Evolutionary conservation across 257 asterid genomes (phyloP), one percentile per base, ranked within the genome.

Genomic region (Gentiana straminea): DNA sequence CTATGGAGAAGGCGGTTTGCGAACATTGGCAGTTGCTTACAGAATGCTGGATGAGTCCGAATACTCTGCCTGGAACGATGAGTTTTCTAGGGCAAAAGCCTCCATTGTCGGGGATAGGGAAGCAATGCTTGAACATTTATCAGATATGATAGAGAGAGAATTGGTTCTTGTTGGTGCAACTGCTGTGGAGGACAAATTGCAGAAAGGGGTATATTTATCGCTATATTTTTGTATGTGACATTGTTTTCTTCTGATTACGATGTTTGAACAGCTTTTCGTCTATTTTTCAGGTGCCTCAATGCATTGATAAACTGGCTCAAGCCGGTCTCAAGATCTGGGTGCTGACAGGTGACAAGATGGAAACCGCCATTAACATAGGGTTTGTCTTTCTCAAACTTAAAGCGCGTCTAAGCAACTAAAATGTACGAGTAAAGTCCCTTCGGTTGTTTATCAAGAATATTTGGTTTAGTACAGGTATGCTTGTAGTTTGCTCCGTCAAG

Each of bases 271-370:
- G 38, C 37, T 51, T 8, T 36, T 24, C 48, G 5, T 46, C 7
- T 57, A 53, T 52, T 68, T 24, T 15, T 33, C 62, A 84, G 94
- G 94, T 84, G 54, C 89, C 89, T 47, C 75, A 81, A 54, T 84
- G 94, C 78, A 84, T 84, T 0, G 94, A 84, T 67, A 84, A 81
- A 70, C 81, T 84, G 39, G 83, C 84, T 24, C 89, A 84, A 69
- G 86, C 94, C 13, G 89, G 94, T n/a, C 51, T 84, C 57, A 84
- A 81, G 64, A 74, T 84, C 37, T 84, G 94, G 94, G 68, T 84
- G 52, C 72, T 84, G 7, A 84, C 94, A 39, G 94, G 94, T 51
- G 94, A 84, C 64, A 84, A 84, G 60, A 84, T 68, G 57, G 89
- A 81, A 70, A 84, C 89, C 4, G 94, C 94, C 54, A 72, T 84